Evolutionary conservation across 768 basidiomycete genomes (phyloP).

Genomic region (Podaxis sp.): DNA sequence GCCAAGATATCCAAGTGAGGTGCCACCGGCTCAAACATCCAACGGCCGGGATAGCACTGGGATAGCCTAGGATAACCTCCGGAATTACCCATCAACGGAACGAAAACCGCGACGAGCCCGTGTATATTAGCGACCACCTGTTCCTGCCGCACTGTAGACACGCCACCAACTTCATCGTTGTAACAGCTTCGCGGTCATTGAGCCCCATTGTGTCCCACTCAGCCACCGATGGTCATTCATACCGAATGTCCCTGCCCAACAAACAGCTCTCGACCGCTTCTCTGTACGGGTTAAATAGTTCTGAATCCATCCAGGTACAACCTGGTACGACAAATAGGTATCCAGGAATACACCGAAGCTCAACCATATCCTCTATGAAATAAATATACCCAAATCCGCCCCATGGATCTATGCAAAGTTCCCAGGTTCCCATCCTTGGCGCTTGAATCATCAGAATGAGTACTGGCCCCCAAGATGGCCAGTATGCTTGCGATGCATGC

Average conservation of each 20-base stretch:
- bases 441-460: not conserved
- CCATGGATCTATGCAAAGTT: not conserved
- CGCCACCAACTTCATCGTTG: not conserved
- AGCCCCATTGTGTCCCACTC: not conserved
- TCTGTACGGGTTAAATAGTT: no score
- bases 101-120: not conserved
- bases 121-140: not conserved
- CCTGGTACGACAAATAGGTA: not conserved
- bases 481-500: not conserved
- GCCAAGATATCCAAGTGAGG: not conserved
- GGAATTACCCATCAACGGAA: not conserved
- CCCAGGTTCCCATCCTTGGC: no score
- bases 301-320: no score
- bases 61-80: no score
- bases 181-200: not conserved
- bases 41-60: slow-evolving; percentile 2
- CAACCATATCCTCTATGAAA: not conserved
- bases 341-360: not conserved
- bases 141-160: not conserved
- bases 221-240: no score
- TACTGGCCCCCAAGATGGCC: not conserved
- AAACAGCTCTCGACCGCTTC: no score
- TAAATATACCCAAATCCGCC: not conserved
- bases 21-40: not conserved
- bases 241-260: no score